Conservation (phyloP, 305 asterid genomes). For the Salvia sclarea region DNA sequence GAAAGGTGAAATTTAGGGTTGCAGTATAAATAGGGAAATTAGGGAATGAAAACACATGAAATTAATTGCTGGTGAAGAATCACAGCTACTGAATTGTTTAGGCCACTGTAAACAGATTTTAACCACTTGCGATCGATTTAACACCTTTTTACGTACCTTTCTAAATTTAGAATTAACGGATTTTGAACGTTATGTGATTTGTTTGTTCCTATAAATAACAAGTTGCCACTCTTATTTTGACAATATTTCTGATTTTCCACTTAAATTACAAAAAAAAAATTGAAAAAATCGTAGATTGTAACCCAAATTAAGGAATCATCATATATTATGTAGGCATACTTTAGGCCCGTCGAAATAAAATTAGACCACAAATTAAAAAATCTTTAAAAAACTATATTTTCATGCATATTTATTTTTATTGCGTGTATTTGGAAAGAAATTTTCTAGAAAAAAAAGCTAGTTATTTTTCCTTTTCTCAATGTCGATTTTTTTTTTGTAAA, state of each 20-base stretch:
- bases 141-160: neutral
- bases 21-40: neutral
- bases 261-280: neutral
- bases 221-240: neutral
- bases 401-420: too few relatives aligned
- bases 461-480: too few relatives aligned
- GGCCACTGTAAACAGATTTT: neutral
- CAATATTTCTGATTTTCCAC: neutral
- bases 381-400: too few relatives aligned
- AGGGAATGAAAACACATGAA: neutral
- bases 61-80: conserved; percentile 20
- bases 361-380: too few relatives aligned
- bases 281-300: neutral
- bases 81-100: conserved; percentile 20
- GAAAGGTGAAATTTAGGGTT: neutral
- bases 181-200: neutral
- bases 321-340: too few relatives aligned
- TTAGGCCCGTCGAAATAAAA: too few relatives aligned
- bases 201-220: conserved; percentile 1
- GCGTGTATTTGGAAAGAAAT: too few relatives aligned
- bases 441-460: too few relatives aligned
- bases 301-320: too few relatives aligned
- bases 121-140: neutral
- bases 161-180: neutral
- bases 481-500: too few relatives aligned